Evolutionary conservation across 2,329 filamentous ascomycete genomes (phyloP), one percentile per base, ranked within the genome.

Genomic region (Epichloe sp.): DNA sequence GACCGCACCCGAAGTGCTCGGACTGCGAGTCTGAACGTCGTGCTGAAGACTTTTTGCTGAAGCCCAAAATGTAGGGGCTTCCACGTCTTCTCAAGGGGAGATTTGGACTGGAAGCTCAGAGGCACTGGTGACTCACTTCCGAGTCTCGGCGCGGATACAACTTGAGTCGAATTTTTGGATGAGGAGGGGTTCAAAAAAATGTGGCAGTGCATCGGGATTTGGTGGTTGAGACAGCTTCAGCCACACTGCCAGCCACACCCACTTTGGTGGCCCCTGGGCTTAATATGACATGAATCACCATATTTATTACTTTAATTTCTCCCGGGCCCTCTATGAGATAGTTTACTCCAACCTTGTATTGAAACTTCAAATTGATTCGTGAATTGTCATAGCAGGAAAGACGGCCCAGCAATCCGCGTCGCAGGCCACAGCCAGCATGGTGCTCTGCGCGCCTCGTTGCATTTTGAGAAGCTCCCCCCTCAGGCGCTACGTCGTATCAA

Each of bases 1-100:
- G 74, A 73, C 68, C 75, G 77, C 77, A 78, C 75, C 63, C 74
- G 71, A 63, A 80, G 73, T 68, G 76, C 75, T 72, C 74, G 73
- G 60, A 70, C 64, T 54, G 75, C 63, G 62, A 74, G 64, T 73
- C 69, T 73, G 64, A 74, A 77, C 74, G 69, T 70, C 61, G 66
- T 71, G 57, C 60, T 63, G 64, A 58, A 64, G 55, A 58, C 56
- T 56, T 59, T 57, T 57, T 58, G 52, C 57, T 59, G 68, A 70
- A 71, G 67, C 67, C 69, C 66, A 49, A 51, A 44, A 51, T 35
- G 49, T 47, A 58, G 53, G 61, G 68, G 65, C 66, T 68, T 68
- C 65, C 53, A 59, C 55, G 54, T 53, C 49, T 45, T 57, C 50
- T 55, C 58, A 51, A 54, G 53, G 42, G 43, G 21, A 23, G 48